Base-by-base conservation (phyloP, 257 asterid genomes). In the Solanum raphanifolium region DNA sequence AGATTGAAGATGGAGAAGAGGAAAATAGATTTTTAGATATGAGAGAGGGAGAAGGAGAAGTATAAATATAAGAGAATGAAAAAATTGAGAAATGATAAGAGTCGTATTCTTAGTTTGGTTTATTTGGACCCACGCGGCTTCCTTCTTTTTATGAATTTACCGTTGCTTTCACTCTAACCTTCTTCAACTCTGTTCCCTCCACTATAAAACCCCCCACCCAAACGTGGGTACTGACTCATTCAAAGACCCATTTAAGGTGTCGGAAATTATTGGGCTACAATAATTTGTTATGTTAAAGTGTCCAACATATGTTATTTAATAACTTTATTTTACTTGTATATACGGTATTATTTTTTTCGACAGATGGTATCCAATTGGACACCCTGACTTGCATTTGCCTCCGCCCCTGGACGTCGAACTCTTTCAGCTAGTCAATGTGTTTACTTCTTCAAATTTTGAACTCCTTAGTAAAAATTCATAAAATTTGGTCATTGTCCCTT, bases 91-190 rank as follows among this genome's bases (percentile, higher is more conserved):
- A 82, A 35, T 36, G 87, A 85, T 39, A 89, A 88, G 91, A 91
- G 65, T 91, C 91, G 60, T 87, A 92, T 78, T 5, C 66, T 13
- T 46, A 27, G 16, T 79, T 94, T 87, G 84, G 82, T 21, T 13
- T 15, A n/a, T 60, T 86, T 85, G 95, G 96, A 87, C 96, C 98
- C 95, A 94, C 98, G 38, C 94, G 95, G 86, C 86, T 87, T 90
- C 27, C 9, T 88, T 27, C 76, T 89, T 73, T 79, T 85, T 85
- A 88, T 75, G 31, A 55, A 32, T 86, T 86, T 92, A 87, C 89
- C 93, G 55, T 94, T 84, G 88, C 96, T 93, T 94, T 71, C 89
- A 93, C 93, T 94, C 94, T 35, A 93, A 81, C 87, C 92, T 87
- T 89, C 83, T 83, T 86, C 38, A 46, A 43, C 65, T 23, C 32